These are phyloP conservation scores for Citrus glauca DNA, from an alignment of 345 rosid genomes.

Conservation along the genomic window DNA sequence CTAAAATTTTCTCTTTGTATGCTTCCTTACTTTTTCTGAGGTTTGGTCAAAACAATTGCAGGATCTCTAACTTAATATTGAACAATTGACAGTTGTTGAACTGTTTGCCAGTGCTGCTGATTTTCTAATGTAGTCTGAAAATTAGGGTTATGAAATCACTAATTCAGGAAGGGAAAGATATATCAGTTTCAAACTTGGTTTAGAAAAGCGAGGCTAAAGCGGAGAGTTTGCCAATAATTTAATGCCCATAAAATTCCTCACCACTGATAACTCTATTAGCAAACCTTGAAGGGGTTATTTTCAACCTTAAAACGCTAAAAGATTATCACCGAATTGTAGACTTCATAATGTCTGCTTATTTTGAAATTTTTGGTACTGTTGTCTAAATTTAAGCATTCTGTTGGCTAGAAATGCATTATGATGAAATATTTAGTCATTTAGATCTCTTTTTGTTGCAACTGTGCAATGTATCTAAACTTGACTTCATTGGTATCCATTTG, in stretches of 20 bases:
- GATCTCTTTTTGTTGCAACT: not conserved
- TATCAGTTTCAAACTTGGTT: not conserved
- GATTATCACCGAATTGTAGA: not conserved
- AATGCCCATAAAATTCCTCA: not conserved
- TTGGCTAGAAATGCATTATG: not conserved
- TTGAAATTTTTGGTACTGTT: not conserved
- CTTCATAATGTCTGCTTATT: not conserved
- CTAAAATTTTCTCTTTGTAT: not conserved
- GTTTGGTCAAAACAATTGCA: not conserved
- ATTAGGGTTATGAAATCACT: not conserved
- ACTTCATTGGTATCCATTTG: not conserved
- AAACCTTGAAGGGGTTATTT: not conserved
- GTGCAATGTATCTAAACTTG: not conserved
- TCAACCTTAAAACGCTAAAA: not conserved
- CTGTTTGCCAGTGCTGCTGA: not conserved
- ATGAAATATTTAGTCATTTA: not conserved
- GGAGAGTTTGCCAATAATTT: not conserved
- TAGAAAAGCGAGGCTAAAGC: not conserved
- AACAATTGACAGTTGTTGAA: not conserved
- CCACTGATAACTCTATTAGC: not conserved
- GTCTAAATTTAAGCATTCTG: not conserved
- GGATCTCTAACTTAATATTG: not conserved
- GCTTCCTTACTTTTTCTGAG: not conserved
- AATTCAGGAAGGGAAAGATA: not conserved
- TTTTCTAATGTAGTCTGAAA: not conserved